These are phyloP conservation scores for Chrysosporium keratinophilum DNA, from an alignment of 2,329 filamentous ascomycete genomes.

Conservation along the genomic window DNA sequence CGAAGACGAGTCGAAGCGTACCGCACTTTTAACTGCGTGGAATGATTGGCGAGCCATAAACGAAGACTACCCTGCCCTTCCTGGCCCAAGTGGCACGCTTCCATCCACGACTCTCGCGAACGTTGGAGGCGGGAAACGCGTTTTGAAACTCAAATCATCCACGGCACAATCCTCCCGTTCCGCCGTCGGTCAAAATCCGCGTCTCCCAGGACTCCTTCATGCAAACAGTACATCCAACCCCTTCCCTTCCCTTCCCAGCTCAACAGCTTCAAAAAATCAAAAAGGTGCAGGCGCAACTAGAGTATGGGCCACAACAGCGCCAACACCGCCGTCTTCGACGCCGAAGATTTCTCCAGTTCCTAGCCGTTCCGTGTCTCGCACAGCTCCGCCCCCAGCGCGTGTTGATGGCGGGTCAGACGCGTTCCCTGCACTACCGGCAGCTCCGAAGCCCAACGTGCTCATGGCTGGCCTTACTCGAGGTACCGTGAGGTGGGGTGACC, in stretches of 20 bases:
- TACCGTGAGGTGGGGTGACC: slow-evolving; percentile 38
- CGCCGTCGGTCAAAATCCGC: slow-evolving; percentile 50
- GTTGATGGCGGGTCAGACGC: slow-evolving; percentile 43
- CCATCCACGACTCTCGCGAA: slow-evolving; percentile 42
- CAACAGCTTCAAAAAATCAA: slow-evolving; percentile 19
- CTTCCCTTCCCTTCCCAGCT: slow-evolving; percentile 37
- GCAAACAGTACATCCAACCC: slow-evolving; percentile 27
- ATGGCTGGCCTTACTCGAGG: slow-evolving; percentile 41
- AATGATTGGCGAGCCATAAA: slow-evolving; percentile 93
- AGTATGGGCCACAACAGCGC: slow-evolving; percentile 20
- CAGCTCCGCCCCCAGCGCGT: slow-evolving; percentile 18
- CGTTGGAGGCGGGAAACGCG: slow-evolving; percentile 45
- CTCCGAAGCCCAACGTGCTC: slow-evolving; percentile 56
- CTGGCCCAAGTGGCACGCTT: slow-evolving; percentile 59
- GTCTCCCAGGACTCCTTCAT: slow-evolving; percentile 30
- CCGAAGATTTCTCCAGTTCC: slow-evolving; percentile 19
- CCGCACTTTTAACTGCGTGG: slow-evolving; percentile 70
- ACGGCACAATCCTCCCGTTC: slow-evolving; percentile 58
- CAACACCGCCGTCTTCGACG: slow-evolving; percentile 19
- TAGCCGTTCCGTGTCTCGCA: slow-evolving; percentile 23
- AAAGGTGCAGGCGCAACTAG: slow-evolving; percentile 11
- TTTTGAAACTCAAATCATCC: slow-evolving; percentile 59
- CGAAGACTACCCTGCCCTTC: slow-evolving; percentile 85
- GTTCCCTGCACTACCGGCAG: slow-evolving; percentile 74
- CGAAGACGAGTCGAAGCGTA: slow-evolving; percentile 66